phyloP scores from a whole-genome alignment of 176 grass and related monocot genomes.

The Carex myosuroides region DNA sequence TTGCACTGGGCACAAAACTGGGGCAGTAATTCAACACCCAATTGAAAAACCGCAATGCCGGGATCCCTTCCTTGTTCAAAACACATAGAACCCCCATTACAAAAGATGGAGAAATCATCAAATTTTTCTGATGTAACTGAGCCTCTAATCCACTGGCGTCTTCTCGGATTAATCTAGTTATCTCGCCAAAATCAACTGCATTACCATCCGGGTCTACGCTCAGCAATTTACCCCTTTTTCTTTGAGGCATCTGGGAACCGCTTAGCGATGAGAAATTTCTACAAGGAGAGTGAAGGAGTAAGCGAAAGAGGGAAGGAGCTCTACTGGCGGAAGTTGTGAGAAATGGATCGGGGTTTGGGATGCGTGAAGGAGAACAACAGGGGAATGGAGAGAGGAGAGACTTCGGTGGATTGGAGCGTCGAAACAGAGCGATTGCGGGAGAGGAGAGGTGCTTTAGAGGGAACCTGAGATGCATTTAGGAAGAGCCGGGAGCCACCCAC shows the following conservation, averaged over 20 bases:
- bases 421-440: background rate
- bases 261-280: conserved; percentile 23
- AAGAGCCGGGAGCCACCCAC: background rate
- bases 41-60: conserved; percentile 47
- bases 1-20: conserved; percentile 29
- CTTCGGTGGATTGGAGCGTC: background rate
- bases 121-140: conserved; percentile 35
- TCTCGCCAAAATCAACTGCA: conserved; percentile 2
- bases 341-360: background rate
- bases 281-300: background rate
- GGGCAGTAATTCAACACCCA: conserved; percentile 40
- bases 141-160: conserved; percentile 34
- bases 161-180: conserved; percentile 39
- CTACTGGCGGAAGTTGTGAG: background rate
- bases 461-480: conserved; percentile 3
- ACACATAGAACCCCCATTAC: conserved; percentile 30
- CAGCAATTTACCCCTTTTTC: background rate
- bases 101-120: conserved; percentile 24
- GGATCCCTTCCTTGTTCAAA: conserved; percentile 36
- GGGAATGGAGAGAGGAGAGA: background rate
- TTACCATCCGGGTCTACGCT: background rate
- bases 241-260: background rate
- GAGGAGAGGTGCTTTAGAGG: background rate
- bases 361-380: background rate
- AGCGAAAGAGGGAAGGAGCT: background rate